A percentile compares a stretch with the other conserved stretches of the same genome.
phyloP scores from a whole-genome alignment of 345 rosid species.

The Pugionium cornutum region DNA sequence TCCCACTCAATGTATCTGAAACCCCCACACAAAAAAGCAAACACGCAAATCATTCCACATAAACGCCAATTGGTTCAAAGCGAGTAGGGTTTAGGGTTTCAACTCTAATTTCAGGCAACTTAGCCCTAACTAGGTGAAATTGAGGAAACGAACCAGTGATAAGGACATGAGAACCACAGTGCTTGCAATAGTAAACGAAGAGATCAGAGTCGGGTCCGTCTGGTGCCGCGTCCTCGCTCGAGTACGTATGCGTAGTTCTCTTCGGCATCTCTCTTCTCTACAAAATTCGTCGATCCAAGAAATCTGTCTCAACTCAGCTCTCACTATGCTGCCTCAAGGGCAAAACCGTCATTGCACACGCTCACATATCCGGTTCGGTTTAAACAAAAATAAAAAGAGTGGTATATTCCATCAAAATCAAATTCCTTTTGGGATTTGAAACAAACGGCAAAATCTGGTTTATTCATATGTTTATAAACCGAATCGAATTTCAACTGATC shows the following conservation, averaged over 20 bases:
- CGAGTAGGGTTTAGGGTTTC: background rate
- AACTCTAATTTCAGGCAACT: slow-evolving; percentile 7
- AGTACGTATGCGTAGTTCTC: slow-evolving; percentile 98
- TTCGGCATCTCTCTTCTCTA: slow-evolving; percentile 71
- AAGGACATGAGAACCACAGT: slow-evolving; percentile 94
- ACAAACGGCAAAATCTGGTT: slow-evolving; percentile 14
- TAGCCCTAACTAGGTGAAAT: slow-evolving; percentile 14
- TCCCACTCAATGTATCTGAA: background rate
- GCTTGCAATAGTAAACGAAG: slow-evolving; percentile 98
- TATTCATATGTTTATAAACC: slow-evolving; percentile 1
- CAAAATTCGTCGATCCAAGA: background rate
- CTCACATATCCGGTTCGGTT: background rate
- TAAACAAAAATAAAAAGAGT: background rate
- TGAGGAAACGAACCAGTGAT: slow-evolving; percentile 72
- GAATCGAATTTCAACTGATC: slow-evolving; percentile 12
- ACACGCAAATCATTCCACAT: slow-evolving; percentile 7
- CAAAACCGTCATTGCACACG: background rate
- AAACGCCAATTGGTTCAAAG: slow-evolving; percentile 5
- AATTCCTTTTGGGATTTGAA: background rate
- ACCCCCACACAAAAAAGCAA: background rate
- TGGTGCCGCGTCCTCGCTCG: slow-evolving; percentile 98
- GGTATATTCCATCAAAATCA: background rate
- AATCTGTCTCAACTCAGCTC: background rate
- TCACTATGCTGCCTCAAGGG: background rate
- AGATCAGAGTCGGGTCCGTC: slow-evolving; percentile 98